A percentile compares a stretch with the other conserved stretches of the same genome.
phyloP scores from a whole-genome alignment of 2,329 filamentous ascomycete species.

The Colletotrichum nymphaeae region DNA sequence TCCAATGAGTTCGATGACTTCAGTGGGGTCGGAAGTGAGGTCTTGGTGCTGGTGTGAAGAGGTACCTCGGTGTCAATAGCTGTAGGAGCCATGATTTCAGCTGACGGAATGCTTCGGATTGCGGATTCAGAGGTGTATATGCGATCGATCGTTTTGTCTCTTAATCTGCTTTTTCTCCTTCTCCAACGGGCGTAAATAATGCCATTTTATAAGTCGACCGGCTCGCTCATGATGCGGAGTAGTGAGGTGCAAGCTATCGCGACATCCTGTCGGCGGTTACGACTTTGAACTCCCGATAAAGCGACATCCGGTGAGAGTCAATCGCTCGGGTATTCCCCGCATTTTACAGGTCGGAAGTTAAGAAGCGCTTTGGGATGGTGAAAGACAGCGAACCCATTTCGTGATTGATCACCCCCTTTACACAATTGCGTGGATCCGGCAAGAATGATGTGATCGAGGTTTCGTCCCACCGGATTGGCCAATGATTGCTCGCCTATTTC shows the following conservation, averaged over 20 bases:
- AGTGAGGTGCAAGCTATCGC: neutral
- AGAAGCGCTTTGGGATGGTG: constrained; percentile 9
- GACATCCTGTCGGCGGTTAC: constrained; percentile 3
- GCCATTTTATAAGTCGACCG: constrained; percentile 14
- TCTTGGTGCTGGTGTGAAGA: constrained; percentile 24
- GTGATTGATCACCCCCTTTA: constrained; percentile 24
- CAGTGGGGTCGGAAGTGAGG: constrained; percentile 38
- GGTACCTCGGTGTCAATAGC: constrained; percentile 33
- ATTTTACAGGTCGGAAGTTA: neutral
- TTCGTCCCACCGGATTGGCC: neutral
- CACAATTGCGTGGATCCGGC: constrained; percentile 29
- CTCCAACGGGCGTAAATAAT: neutral
- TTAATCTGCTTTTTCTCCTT: rapidly evolving
- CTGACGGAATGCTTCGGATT: neutral
- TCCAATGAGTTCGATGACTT: constrained; percentile 53
- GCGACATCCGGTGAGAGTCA: constrained; percentile 16
- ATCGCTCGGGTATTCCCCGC: neutral
- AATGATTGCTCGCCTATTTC: constrained; percentile 6
- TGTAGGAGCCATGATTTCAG: constrained; percentile 28
- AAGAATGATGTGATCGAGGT: constrained; percentile 25
- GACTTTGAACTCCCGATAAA: neutral
- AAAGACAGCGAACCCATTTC: constrained; percentile 28
- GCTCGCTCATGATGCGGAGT: neutral
- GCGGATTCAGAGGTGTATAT: neutral
- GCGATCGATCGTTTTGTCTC: neutral